Base-by-base conservation (phyloP, 2,329 filamentous ascomycete species). In the Coniella lustricola region DNA sequence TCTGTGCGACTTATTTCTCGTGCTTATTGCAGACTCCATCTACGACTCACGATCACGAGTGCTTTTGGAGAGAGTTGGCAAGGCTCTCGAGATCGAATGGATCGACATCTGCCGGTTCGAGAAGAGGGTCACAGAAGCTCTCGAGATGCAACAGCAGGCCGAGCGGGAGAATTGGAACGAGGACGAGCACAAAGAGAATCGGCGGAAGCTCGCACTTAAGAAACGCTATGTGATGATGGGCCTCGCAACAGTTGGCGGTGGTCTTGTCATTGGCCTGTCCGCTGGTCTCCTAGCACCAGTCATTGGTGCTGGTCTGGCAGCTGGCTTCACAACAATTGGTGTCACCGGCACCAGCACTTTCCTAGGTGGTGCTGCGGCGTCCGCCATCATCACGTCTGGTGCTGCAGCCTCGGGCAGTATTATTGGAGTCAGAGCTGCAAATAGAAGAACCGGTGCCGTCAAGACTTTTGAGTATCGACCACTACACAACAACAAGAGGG, bases 111-210 rank as follows among this genome's bases (percentile, higher is more conserved):
- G 90, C 66, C 83, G 89, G 34, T 98, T 98, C 60, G 93, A 98
- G 68, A 97, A 96, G 69, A 85, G 90, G 46, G 89, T 98, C 5
- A 96, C 93, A 7, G 93, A 98, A 66, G 90, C 93, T 1, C 72
- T 98, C 18, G 93, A 98, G 66, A 96, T 98, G 89, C 91, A 97
- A 67, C 90, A 97, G 65, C 83, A 87, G 40, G 88, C 89, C 5
- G 86, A 90, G 54, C 94, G 91, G 60, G 93, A 98, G 67, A 95
- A 91, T 55, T 98, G 93, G 93, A 94, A 96, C 56, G 93, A 98
- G 64, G 85, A 93, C 10, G 88, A 94, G 55, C 90, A 97, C 63
- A 89, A 97, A 75, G 89, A 95, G 64, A 79, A 75, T 50, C 81
- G 93, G 40, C 79, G 87, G 44, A 95, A 96, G 64, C 70, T 81